These are phyloP conservation scores for Ceratocystis alfenasii DNA, from an alignment of 2,329 filamentous ascomycete species.

Conservation along the genomic window DNA sequence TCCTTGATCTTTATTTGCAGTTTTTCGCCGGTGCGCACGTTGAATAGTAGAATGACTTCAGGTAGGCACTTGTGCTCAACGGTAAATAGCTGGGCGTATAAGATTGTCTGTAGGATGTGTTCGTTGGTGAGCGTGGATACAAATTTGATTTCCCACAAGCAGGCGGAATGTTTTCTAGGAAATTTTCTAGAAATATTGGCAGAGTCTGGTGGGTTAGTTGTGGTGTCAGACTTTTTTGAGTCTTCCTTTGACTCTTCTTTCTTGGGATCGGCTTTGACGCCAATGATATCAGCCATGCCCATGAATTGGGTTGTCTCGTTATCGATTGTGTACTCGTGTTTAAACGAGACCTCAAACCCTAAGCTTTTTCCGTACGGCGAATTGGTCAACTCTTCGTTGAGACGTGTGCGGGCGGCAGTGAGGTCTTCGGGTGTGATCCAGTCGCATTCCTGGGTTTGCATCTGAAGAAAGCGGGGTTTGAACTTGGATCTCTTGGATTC, in stretches of 20 bases:
- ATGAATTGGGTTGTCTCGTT: not conserved
- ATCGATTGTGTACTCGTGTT: not conserved
- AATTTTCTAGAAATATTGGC: not conserved
- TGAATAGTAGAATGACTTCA: slow-evolving; percentile 25
- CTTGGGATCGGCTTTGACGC: slow-evolving; percentile 1
- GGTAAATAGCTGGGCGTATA: slow-evolving; percentile 26
- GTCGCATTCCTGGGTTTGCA: slow-evolving; percentile 26
- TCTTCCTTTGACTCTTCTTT: not conserved
- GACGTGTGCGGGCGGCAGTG: slow-evolving; percentile 23
- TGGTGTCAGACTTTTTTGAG: not conserved
- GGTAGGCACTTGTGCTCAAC: slow-evolving; percentile 21
- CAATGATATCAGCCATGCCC: slow-evolving; percentile 13
- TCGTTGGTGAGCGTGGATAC: slow-evolving; percentile 25
- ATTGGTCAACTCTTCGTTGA: slow-evolving; percentile 22
- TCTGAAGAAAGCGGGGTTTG: slow-evolving; percentile 25
- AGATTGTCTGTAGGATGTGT: slow-evolving; percentile 26
- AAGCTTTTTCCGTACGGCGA: not conserved
- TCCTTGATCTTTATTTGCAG: slow-evolving; percentile 23
- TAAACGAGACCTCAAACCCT: slow-evolving; percentile 9
- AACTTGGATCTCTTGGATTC: slow-evolving; percentile 26
- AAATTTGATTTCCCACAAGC: slow-evolving; percentile 29
- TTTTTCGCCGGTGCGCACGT: slow-evolving; percentile 27
- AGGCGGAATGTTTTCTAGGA: not conserved
- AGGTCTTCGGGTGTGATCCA: slow-evolving; percentile 26
- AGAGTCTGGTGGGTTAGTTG: not conserved